Base-by-base conservation (phyloP, 805 yeast genomes). In the Hanseniaspora meyeri region DNA sequence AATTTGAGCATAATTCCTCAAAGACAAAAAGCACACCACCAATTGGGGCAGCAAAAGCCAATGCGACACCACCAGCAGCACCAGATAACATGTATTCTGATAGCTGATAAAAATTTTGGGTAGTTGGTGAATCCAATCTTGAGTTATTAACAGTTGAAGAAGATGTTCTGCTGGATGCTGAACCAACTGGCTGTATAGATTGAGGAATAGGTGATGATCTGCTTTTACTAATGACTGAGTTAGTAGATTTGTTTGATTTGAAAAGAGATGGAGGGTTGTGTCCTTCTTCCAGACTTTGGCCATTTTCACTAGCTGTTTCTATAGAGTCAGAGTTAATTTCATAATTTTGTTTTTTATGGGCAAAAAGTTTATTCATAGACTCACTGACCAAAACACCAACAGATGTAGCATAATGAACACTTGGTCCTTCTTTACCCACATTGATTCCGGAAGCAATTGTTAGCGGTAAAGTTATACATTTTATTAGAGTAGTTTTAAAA, bases 51-150 rank as follows among this genome's bases (percentile, higher is more conserved):
- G 96, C 97, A 73, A 93, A 93, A 0, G 97, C 98, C 9, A 93
- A 97, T 0, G 97, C 97, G 9, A 93, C 97, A 54, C 99, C 99
- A 0, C 98, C 96, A 3, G 96, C 97, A 10, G 96, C 79, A 3
- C 96, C 84, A 0, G 98, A 96, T 0, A 91, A 82, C 54, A 93
- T 70, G 54, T 66, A 66, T 53, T 68, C 71, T n/a, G 69, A 63
- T 58, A 66, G 68, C 34, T 64, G 62, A 1, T 68, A 62, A 51
- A 64, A 69, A 2, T 68, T 65, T 43, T 67, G 55, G 2, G 84
- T 38, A 3, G 34, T 31, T 14, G 51, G 38, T 31, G 29, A 43
- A 4, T 37, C 32, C 16, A 79, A 60, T 85, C 90, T 31, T 81
- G 62, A 11, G 71, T 70, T 55, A 65, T 43, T 37, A 49, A 36